phyloP scores from a whole-genome alignment of 2,329 filamentous ascomycete species.

The Intubia oerlemansii region DNA sequence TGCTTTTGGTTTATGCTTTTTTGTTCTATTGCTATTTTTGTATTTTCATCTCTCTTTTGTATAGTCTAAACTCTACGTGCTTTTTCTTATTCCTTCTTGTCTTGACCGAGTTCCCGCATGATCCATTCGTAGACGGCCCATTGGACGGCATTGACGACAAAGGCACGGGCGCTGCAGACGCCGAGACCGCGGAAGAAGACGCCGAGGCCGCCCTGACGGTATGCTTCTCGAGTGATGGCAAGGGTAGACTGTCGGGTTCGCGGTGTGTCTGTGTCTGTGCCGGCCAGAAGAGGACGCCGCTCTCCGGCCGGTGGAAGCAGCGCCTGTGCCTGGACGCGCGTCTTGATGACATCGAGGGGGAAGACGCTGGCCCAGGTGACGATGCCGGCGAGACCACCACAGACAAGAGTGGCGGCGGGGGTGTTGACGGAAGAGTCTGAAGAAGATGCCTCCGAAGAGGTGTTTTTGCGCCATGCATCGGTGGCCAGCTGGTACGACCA shows the following conservation, averaged over 20 bases:
- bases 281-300: too few species aligned
- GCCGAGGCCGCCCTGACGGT: constrained; percentile 35
- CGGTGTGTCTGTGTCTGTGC: too few species aligned
- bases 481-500: constrained; percentile 73
- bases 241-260: constrained; percentile 25
- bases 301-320: constrained; percentile 9
- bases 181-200: constrained; percentile 56
- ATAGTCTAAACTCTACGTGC: too few species aligned
- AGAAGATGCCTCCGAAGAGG: constrained; percentile 16
- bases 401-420: constrained; percentile 70
- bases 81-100: not conserved
- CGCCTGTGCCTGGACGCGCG: constrained; percentile 60
- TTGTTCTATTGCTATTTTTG: not conserved
- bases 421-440: constrained; percentile 61
- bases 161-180: constrained; percentile 68
- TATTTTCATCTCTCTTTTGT: not conserved
- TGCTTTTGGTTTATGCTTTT: not conserved
- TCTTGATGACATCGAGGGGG: constrained; percentile 68
- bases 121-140: constrained; percentile 87
- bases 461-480: constrained; percentile 14
- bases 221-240: constrained; percentile 43
- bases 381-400: constrained; percentile 82
- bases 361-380: constrained; percentile 91
- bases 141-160: constrained; percentile 81
- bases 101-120: constrained; percentile 35